Conservation (phyloP, 108 stramenopile genomes). For the Fragilaria crotonensis region DNA sequence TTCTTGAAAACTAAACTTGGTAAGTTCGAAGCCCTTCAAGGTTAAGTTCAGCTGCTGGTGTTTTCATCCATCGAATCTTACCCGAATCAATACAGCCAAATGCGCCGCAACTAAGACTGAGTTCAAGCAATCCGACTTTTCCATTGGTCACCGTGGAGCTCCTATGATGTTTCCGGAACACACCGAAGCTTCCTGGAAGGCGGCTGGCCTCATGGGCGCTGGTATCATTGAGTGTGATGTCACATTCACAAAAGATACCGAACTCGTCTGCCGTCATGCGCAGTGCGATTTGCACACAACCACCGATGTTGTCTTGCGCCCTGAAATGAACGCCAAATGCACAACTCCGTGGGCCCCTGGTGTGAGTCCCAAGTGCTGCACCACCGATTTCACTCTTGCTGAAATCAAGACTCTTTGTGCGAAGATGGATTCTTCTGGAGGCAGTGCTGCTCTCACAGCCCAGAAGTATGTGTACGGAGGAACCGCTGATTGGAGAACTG, state of each 20-base stretch:
- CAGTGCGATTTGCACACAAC: conserved; percentile 75
- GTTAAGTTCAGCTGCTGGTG: neutral
- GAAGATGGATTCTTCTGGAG: conserved; percentile 57
- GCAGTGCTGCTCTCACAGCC: conserved; percentile 33
- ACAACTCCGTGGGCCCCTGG: conserved; percentile 39
- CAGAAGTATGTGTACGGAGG: conserved; percentile 54
- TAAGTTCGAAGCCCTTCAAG: conserved; percentile 11
- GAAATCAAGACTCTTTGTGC: conserved; percentile 69
- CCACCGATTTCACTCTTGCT: conserved; percentile 61
- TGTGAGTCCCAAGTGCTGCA: conserved; percentile 48
- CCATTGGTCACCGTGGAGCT: conserved; percentile 76
- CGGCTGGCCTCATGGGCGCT: conserved; percentile 43
- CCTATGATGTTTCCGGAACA: conserved; percentile 56
- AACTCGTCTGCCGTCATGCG: conserved; percentile 64
- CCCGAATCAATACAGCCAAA: conserved; percentile 4
- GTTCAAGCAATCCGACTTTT: conserved; percentile 39
- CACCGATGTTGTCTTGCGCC: conserved; percentile 48
- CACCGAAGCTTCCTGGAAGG: conserved; percentile 41
- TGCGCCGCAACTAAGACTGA: conserved; percentile 34
- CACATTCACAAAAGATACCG: conserved; percentile 60
- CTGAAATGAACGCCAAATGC: conserved; percentile 63
- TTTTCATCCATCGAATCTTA: neutral
- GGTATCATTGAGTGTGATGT: conserved; percentile 80
- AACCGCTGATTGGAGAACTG: conserved; percentile 56
- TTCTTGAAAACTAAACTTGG: conserved; percentile 42